These are phyloP conservation scores for Mycena belliarum DNA, from an alignment of 768 basidiomycete species.

Conservation along the genomic window DNA sequence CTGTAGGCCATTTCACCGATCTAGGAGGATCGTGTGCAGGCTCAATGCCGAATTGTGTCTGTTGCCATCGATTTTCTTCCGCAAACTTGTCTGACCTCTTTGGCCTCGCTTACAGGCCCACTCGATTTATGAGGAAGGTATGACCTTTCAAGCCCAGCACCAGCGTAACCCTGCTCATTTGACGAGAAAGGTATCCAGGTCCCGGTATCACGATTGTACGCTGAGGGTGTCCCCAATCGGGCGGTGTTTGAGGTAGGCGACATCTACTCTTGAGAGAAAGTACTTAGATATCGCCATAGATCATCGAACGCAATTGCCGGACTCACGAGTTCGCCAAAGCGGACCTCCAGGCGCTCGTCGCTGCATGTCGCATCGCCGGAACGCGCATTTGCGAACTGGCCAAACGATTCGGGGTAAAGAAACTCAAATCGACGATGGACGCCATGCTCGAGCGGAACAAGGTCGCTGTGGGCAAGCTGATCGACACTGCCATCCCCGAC, in stretches of 20 bases:
- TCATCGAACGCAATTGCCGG: constrained; percentile 15
- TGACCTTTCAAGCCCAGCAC: too few relatives aligned
- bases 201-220: neutral
- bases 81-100: neutral
- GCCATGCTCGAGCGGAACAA: constrained; percentile 21
- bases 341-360: constrained; percentile 14
- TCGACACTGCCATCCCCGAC: constrained; percentile 19
- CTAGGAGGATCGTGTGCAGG: neutral
- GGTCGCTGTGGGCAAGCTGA: constrained; percentile 17
- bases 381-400: constrained; percentile 15
- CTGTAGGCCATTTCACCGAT: neutral
- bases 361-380: constrained; percentile 4
- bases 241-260: neutral
- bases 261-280: too few relatives aligned
- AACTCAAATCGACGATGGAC: constrained; percentile 11
- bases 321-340: constrained; percentile 13
- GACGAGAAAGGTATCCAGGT: constrained; percentile 19
- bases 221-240: neutral
- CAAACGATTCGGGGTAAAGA: constrained; percentile 16
- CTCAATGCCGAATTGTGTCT: neutral
- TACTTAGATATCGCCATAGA: neutral
- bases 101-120: constrained; percentile 1
- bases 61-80: neutral
- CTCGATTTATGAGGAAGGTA: constrained; percentile 18
- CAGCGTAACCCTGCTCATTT: constrained; percentile 4